phyloP scores from a whole-genome alignment of 768 basidiomycete species.

The Leccinum sublutescens region DNA sequence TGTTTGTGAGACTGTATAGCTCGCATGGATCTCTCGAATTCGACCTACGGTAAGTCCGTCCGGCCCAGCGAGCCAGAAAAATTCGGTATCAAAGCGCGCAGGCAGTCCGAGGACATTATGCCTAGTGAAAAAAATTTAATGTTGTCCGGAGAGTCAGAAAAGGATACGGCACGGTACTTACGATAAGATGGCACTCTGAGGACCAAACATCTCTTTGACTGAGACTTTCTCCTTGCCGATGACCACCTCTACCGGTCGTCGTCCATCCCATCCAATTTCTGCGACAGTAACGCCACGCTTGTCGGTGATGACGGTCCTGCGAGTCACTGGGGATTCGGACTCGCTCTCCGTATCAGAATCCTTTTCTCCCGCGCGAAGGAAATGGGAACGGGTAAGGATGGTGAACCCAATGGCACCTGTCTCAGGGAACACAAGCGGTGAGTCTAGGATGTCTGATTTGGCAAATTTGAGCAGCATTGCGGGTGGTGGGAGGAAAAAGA shows the following conservation, averaged over 20 bases:
- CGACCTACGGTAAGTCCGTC: conserved; percentile 49
- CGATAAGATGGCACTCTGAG: conserved; percentile 54
- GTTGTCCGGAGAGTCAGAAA: background rate
- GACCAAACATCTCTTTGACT: conserved; percentile 56
- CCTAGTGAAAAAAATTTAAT: conserved; percentile 28
- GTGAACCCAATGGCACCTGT: conserved; percentile 49
- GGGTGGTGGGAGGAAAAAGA: conserved; percentile 1
- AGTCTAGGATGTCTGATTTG: conserved; percentile 56
- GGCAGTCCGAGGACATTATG: conserved; percentile 60
- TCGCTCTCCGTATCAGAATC: conserved; percentile 32
- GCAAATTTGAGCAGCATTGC: conserved; percentile 60
- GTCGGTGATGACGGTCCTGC: conserved; percentile 46
- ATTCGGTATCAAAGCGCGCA: conserved; percentile 61
- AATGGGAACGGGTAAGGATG: conserved; percentile 44
- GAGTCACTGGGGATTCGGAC: conserved; percentile 25
- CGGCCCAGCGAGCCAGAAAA: conserved; percentile 57
- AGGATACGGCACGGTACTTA: conserved; percentile 28
- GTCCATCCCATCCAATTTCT: conserved; percentile 52
- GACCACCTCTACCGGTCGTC: conserved; percentile 47
- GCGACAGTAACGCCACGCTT: conserved; percentile 42
- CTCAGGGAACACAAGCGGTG: conserved; percentile 50
- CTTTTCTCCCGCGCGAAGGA: conserved; percentile 25
- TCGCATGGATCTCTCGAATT: background rate
- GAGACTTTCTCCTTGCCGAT: conserved; percentile 51
- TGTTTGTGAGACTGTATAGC: conserved; percentile 5